These are phyloP conservation scores for Moringa oleifera DNA, from an alignment of 345 rosid genomes.

Conservation along the genomic window DNA sequence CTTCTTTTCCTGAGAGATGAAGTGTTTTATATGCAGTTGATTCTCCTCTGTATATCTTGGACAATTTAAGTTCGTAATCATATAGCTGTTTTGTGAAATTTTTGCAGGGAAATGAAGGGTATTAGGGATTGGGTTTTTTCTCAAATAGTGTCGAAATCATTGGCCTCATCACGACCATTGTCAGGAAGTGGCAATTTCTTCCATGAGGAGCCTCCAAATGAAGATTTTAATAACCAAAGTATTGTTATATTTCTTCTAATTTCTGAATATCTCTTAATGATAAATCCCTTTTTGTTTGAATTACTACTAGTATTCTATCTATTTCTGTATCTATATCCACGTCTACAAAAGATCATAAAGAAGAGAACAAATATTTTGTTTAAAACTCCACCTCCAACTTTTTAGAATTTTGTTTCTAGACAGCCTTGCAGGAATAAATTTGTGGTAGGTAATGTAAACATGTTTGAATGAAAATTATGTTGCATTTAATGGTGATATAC, in stretches of 20 bases:
- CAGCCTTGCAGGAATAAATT: conserved; percentile 3
- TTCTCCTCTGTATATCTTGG: neutral
- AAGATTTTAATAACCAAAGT: conserved; percentile 45
- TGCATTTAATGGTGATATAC: too few relatives aligned
- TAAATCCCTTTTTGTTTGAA: neutral
- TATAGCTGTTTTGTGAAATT: neutral
- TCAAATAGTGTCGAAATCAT: conserved; percentile 44
- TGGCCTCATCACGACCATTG: conserved; percentile 61
- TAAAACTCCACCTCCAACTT: conserved; percentile 3
- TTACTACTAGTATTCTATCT: neutral
- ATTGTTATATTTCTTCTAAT: conserved; percentile 8
- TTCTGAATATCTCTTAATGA: neutral
- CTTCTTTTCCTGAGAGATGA: too few relatives aligned
- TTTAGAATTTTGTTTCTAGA: too few relatives aligned
- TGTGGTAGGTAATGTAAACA: neutral
- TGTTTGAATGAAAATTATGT: neutral
- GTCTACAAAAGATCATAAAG: neutral
- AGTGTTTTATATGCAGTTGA: neutral
- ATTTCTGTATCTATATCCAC: too few relatives aligned
- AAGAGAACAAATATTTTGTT: neutral
- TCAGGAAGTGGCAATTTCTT: conserved; percentile 43
- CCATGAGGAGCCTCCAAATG: conserved; percentile 19
- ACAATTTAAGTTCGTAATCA: neutral
- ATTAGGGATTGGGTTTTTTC: conserved; percentile 72
- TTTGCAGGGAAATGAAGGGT: conserved; percentile 57